phyloP scores from a whole-genome alignment of 768 basidiomycete genomes.

The Russula olivacea region DNA sequence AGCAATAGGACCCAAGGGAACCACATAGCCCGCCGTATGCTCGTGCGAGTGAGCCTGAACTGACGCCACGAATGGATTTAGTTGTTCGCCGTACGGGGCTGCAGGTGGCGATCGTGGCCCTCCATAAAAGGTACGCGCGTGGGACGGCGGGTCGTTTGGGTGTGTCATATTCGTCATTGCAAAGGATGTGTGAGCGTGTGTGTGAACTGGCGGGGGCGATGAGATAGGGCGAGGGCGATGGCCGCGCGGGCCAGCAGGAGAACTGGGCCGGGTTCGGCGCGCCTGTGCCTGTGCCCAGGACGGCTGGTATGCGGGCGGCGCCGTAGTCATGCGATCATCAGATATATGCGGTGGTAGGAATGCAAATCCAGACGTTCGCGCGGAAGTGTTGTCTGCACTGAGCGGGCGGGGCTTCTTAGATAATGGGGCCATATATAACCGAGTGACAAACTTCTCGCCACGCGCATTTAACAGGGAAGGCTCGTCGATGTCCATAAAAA shows the following conservation, averaged over 20 bases:
- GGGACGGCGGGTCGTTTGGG: slow-evolving; percentile 7
- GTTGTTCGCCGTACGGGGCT: background rate
- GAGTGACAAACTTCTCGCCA: slow-evolving; percentile 35
- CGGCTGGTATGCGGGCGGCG: slow-evolving; percentile 22
- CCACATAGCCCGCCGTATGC: slow-evolving; percentile 11
- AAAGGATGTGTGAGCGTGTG: slow-evolving; percentile 1
- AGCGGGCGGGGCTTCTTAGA: slow-evolving; percentile 30
- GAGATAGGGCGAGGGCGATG: slow-evolving; percentile 25
- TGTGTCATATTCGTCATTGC: slow-evolving; percentile 6
- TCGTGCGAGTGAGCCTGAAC: slow-evolving; percentile 7
- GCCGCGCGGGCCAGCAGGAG: slow-evolving; percentile 24
- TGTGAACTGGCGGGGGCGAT: slow-evolving; percentile 21
- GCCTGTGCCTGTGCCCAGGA: slow-evolving; percentile 14
- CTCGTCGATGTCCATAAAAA: slow-evolving; percentile 36
- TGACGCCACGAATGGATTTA: slow-evolving; percentile 10
- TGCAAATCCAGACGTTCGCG: slow-evolving; percentile 2
- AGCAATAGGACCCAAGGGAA: slow-evolving; percentile 16
- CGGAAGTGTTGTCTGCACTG: slow-evolving; percentile 16
- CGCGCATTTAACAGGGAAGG: slow-evolving; percentile 25
- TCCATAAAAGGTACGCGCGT: slow-evolving; percentile 10
- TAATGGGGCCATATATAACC: slow-evolving; percentile 40
- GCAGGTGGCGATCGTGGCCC: slow-evolving; percentile 9
- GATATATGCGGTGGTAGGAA: slow-evolving; percentile 20
- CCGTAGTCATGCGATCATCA: slow-evolving; percentile 14
- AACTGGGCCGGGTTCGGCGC: slow-evolving; percentile 22